Percentiles rank a stretch among this genome's conserved stretches.
These are phyloP conservation scores for Actinomortierella ambigua DNA, from an alignment of 371 early-diverging fungal genomes.

Conservation along the genomic window DNA sequence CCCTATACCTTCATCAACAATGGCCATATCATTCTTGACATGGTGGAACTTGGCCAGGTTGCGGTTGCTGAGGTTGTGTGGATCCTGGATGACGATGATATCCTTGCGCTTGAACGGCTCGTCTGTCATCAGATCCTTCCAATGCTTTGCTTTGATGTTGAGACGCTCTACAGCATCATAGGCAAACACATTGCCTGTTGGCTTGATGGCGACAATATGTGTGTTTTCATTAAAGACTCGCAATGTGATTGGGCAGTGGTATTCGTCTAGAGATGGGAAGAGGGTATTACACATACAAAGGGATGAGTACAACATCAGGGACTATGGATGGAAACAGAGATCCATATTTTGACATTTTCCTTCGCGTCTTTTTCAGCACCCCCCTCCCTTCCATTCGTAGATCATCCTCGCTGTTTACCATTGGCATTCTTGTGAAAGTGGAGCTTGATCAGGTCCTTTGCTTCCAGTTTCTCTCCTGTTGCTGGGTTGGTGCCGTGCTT, in stretches of 20 bases:
- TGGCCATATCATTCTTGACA: conserved; percentile 69
- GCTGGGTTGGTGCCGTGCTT: conserved; percentile 88
- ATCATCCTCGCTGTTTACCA: conserved; percentile 49
- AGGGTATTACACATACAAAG: neutral
- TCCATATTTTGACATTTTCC: too few relatives aligned
- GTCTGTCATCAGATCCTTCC: conserved; percentile 88
- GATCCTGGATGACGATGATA: conserved; percentile 91
- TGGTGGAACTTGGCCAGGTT: conserved; percentile 79
- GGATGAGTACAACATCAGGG: neutral
- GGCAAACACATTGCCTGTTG: conserved; percentile 90
- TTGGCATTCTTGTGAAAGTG: conserved; percentile 82
- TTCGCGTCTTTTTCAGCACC: too few relatives aligned
- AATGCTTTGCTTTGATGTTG: conserved; percentile 83
- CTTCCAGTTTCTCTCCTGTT: conserved; percentile 79
- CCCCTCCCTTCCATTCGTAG: too few relatives aligned
- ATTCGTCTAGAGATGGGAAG: conserved; percentile 53
- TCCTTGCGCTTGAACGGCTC: conserved; percentile 87
- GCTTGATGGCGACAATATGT: conserved; percentile 88
- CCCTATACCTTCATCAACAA: conserved; percentile 51
- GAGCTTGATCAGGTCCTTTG: conserved; percentile 76
- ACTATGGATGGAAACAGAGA: neutral
- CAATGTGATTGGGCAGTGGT: conserved; percentile 89
- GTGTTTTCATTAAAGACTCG: conserved; percentile 87
- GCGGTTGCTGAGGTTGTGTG: conserved; percentile 74
- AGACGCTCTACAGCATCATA: conserved; percentile 87